phyloP scores from a whole-genome alignment of 2,329 filamentous ascomycete species.

The Laburnicola sp. region DNA sequence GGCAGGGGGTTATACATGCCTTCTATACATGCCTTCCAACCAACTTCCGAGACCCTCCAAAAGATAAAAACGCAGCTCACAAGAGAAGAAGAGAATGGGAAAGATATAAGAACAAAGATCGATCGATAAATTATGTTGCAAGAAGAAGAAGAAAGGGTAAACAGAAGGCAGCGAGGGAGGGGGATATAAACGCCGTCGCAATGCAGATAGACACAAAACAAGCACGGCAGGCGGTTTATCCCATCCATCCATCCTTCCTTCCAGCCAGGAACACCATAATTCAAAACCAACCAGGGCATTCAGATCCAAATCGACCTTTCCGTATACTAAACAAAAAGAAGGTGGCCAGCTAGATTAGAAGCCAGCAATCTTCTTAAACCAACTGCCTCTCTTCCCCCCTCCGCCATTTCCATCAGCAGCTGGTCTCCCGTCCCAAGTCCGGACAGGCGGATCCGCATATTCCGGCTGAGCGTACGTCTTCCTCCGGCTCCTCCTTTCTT shows the following conservation, averaged over 20 bases:
- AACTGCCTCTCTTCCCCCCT: constrained; percentile 48
- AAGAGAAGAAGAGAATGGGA: too few relatives aligned
- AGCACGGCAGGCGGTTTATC: not conserved
- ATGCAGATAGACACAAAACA: constrained; percentile 9
- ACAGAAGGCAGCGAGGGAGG: too few relatives aligned
- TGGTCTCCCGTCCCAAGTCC: constrained; percentile 49
- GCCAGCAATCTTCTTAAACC: constrained; percentile 51
- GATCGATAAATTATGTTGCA: not conserved
- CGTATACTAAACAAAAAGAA: not conserved
- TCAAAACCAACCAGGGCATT: not conserved
- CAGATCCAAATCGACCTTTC: not conserved
- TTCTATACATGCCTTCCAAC: too few relatives aligned
- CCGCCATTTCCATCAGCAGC: constrained; percentile 29
- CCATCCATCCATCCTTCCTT: not conserved
- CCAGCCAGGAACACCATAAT: not conserved
- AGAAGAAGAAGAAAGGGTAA: not conserved
- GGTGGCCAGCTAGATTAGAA: constrained; percentile 14
- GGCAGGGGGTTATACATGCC: too few relatives aligned
- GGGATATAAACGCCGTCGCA: constrained; percentile 13
- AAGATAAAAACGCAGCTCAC: too few relatives aligned
- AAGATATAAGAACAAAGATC: too few relatives aligned
- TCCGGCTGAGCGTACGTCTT: constrained; percentile 32
- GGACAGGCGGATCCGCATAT: constrained; percentile 38
- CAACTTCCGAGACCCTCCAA: too few relatives aligned
- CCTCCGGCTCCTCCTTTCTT: constrained; percentile 33